Conservation (phyloP, 2,329 filamentous ascomycete species). For the Calonectria hongkongensis region DNA sequence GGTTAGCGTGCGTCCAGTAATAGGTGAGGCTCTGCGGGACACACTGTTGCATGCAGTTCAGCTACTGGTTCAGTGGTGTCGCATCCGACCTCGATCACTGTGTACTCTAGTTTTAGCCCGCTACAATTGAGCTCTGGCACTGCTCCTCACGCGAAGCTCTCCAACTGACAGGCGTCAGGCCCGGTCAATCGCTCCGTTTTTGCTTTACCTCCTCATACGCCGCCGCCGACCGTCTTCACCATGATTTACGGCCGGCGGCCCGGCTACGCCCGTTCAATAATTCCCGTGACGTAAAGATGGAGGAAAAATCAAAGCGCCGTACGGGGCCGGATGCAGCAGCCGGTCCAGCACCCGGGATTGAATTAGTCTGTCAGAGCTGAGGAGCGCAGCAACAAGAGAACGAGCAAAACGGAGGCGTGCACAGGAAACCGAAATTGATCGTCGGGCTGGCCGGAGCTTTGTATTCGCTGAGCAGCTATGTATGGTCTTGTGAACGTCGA, state of each 20-base stretch:
- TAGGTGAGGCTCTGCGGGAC: constrained; percentile 29
- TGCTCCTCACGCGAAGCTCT: not conserved
- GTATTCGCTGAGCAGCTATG: not conserved
- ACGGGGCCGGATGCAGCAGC: constrained; percentile 29
- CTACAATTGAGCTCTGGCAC: not conserved
- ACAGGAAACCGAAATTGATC: not conserved
- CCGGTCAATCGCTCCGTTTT: not conserved
- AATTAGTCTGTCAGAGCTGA: not conserved
- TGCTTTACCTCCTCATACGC: constrained; percentile 2
- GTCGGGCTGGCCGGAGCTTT: constrained; percentile 9
- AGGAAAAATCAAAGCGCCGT: constrained; percentile 20
- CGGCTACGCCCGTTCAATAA: constrained; percentile 23
- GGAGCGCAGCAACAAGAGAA: not conserved
- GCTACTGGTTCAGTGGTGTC: not conserved
- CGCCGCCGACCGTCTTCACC: constrained; percentile 22
- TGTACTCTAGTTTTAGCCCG: not conserved
- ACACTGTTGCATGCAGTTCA: not conserved
- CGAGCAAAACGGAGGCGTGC: not conserved
- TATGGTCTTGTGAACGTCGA: constrained; percentile 3
- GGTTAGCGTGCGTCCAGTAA: not conserved
- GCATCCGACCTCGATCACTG: not conserved
- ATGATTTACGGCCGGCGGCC: constrained; percentile 35
- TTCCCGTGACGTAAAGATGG: constrained; percentile 33
- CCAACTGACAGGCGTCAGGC: not conserved
- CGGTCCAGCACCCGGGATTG: constrained; percentile 25